These are phyloP conservation scores for Claviceps cyperi DNA, from an alignment of 2,329 filamentous ascomycete genomes.

Conservation along the genomic window DNA sequence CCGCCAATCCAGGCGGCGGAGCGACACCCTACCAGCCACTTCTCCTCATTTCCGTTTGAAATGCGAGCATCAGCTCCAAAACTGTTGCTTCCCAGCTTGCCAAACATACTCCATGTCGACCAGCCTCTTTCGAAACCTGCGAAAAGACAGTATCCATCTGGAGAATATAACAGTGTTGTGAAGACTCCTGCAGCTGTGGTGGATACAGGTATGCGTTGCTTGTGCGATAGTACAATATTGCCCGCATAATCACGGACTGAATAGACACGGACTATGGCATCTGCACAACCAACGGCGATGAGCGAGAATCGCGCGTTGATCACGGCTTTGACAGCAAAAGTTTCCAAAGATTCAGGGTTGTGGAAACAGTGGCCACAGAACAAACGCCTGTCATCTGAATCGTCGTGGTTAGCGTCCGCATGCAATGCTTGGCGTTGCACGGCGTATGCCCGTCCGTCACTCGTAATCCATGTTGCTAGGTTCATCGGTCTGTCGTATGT, in stretches of 20 bases:
- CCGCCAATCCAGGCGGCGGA: constrained; percentile 78
- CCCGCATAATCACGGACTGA: constrained; percentile 85
- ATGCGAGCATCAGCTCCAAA: constrained; percentile 57
- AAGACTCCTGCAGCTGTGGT: constrained; percentile 52
- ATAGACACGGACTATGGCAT: constrained; percentile 77
- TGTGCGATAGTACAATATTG: constrained; percentile 79
- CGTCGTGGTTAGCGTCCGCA: constrained; percentile 24
- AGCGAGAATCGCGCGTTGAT: constrained; percentile 94
- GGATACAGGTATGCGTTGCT: constrained; percentile 56
- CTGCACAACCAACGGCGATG: constrained; percentile 69
- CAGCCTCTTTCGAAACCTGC: constrained; percentile 85
- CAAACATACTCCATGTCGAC: constrained; percentile 96
- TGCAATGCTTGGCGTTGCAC: constrained; percentile 54
- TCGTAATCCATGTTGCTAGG: constrained; percentile 80
- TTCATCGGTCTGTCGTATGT: constrained; percentile 95
- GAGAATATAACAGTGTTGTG: constrained; percentile 70
- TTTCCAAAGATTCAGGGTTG: constrained; percentile 42
- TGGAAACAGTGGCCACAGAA: constrained; percentile 93
- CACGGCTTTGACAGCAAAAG: constrained; percentile 56
- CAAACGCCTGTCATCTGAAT: constrained; percentile 45
- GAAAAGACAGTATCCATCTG: constrained; percentile 92
- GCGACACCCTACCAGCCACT: constrained; percentile 68
- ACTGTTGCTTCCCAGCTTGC: constrained; percentile 73
- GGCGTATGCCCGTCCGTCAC: constrained; percentile 75
- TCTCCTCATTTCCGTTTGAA: constrained; percentile 55